These are phyloP conservation scores for Alternaria alternata DNA, from an alignment of 2,329 filamentous ascomycete genomes.

Conservation along the genomic window DNA sequence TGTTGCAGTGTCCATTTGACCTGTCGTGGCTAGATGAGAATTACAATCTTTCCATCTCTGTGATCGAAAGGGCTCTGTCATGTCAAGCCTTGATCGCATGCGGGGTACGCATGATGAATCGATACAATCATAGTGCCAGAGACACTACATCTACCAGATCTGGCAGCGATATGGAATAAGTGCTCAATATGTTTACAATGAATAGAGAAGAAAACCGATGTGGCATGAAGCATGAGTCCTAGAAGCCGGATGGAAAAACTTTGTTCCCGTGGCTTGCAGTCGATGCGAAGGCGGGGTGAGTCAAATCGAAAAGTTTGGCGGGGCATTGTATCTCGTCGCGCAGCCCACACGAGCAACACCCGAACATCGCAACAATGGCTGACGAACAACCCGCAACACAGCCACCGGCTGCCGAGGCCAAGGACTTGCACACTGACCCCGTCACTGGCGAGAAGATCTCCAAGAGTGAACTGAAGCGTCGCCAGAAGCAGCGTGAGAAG, in stretches of 20 bases:
- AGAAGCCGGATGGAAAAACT: conserved; percentile 22
- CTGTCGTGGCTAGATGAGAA: no score
- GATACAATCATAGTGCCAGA: neutral
- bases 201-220: neutral
- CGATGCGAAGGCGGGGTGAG: conserved; percentile 26
- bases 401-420: conserved; percentile 42
- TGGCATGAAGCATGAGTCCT: neutral
- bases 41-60: neutral
- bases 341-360: conserved; percentile 28
- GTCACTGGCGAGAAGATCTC: conserved; percentile 84
- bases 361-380: conserved; percentile 41
- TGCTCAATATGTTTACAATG: neutral
- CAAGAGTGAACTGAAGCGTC: conserved; percentile 79
- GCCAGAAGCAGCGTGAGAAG: conserved; percentile 89
- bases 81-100: neutral
- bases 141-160: neutral
- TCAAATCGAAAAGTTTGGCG: conserved; percentile 32
- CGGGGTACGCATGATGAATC: neutral
- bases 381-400: conserved; percentile 39
- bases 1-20: no score
- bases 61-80: neutral
- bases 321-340: conserved; percentile 24
- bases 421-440: conserved; percentile 84
- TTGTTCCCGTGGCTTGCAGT: conserved; percentile 13
- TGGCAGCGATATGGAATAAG: neutral